Evolutionary conservation across 345 rosid genomes (phyloP).

Genomic region (Hibiscus syriacus): DNA sequence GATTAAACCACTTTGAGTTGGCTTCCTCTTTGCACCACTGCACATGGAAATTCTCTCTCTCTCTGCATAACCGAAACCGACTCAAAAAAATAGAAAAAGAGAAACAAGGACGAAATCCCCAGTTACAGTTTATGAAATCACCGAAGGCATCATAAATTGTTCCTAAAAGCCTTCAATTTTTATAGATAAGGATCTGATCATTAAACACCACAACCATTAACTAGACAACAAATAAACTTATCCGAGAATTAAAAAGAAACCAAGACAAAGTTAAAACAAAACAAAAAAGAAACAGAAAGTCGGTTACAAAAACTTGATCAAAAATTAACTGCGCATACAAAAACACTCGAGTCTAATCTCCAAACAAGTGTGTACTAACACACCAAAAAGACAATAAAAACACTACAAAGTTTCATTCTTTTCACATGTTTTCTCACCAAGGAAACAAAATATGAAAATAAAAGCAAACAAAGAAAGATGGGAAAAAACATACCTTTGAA

Average conservation of each 20-base stretch:
- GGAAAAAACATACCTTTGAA: constrained; percentile 22
- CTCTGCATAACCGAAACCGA: constrained; percentile 13
- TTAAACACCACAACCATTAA: neutral
- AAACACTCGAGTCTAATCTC: neutral
- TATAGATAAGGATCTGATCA: constrained; percentile 6
- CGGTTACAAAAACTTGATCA: neutral
- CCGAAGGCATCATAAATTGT: constrained; percentile 4
- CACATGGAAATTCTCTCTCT: constrained; percentile 29
- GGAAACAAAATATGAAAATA: constrained; percentile 16
- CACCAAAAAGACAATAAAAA: constrained; percentile 12
- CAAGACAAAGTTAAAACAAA: neutral
- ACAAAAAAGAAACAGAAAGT: neutral
- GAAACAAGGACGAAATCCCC: neutral
- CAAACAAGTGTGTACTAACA: neutral
- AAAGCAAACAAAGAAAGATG: neutral
- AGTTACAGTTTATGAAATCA: constrained; percentile 3
- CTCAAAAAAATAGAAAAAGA: constrained; percentile 1
- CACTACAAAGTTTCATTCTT: constrained; percentile 26
- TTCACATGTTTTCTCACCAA: constrained; percentile 18
- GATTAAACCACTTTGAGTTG: constrained; percentile 14
- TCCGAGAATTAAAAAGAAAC: neutral
- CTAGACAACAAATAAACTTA: neutral
- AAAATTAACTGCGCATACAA: neutral
- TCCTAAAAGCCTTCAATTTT: constrained; percentile 7
- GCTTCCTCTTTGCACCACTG: constrained; percentile 35